Evolutionary conservation across 768 basidiomycete species (phyloP).

Genomic region (Strobilomyces echinocephalus): DNA sequence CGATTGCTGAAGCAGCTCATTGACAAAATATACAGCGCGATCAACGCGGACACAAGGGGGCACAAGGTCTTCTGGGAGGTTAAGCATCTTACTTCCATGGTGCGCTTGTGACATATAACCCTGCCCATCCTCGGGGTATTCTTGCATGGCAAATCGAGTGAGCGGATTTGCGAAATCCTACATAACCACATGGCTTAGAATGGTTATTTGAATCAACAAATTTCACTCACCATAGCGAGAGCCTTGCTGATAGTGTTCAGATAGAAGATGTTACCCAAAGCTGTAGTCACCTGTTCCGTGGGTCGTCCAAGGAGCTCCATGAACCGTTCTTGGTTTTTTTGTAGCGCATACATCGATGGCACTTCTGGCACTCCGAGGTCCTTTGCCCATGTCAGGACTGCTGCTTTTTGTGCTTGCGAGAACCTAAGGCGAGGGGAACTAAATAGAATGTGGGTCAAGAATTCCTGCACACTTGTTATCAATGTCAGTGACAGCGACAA

Average conservation of each 20-base stretch:
- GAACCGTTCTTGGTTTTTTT: slow-evolving; percentile 13
- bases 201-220: too few relatives aligned
- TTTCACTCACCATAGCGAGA: slow-evolving; percentile 24
- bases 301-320: slow-evolving; percentile 20
- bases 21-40: too few relatives aligned
- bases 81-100: slow-evolving; percentile 29
- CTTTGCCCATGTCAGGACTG: too few relatives aligned
- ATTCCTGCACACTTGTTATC: too few relatives aligned
- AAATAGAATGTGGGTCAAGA: too few relatives aligned
- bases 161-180: slow-evolving; percentile 23
- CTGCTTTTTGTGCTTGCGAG: too few relatives aligned
- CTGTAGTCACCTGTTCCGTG: slow-evolving; percentile 16
- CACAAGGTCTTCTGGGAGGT: slow-evolving; percentile 18
- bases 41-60: slow-evolving; percentile 23
- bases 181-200: too few relatives aligned
- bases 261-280: slow-evolving; percentile 28
- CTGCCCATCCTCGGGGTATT: slow-evolving; percentile 26
- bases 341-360: slow-evolving; percentile 8
- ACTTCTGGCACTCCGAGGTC: slow-evolving; percentile 19
- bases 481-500: too few relatives aligned
- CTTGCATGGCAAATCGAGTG: slow-evolving; percentile 18
- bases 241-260: slow-evolving; percentile 16
- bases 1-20: too few relatives aligned
- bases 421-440: too few relatives aligned
- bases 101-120: slow-evolving; percentile 21